Evolutionary conservation across 208 protist genomes (phyloP).

Genomic region (Herpetomonas tarakana): DNA sequence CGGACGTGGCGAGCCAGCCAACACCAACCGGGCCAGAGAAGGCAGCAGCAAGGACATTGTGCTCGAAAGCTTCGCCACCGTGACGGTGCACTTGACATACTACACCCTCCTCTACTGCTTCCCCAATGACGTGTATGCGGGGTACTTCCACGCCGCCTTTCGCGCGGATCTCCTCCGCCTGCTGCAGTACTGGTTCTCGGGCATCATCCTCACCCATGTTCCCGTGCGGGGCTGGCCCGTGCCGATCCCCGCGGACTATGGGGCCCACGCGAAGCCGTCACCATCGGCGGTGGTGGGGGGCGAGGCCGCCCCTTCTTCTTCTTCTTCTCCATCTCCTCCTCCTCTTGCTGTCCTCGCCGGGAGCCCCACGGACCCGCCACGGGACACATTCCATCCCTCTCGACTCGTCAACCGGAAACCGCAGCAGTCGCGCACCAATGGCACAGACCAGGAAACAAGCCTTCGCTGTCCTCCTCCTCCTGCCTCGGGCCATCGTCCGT

Average conservation of each 20-base stretch:
- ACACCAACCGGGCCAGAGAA: too few relatives aligned
- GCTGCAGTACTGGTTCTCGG: slow-evolving; percentile 78
- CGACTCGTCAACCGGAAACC: too few relatives aligned
- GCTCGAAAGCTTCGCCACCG: slow-evolving; percentile 38
- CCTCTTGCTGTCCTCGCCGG: too few relatives aligned
- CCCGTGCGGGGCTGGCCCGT: slow-evolving; percentile 54
- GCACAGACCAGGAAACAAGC: too few relatives aligned
- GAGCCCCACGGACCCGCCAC: slow-evolving; percentile 7
- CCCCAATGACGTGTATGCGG: slow-evolving; percentile 73
- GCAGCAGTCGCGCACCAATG: too few relatives aligned
- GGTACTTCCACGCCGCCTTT: slow-evolving; percentile 61
- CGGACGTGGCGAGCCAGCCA: too few relatives aligned
- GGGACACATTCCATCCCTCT: too few relatives aligned
- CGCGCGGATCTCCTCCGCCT: slow-evolving; percentile 65
- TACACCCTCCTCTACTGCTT: slow-evolving; percentile 71
- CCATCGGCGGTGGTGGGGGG: too few relatives aligned
- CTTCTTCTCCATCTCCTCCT: too few relatives aligned
- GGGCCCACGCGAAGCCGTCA: background rate
- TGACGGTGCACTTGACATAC: slow-evolving; percentile 55
- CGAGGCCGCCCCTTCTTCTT: too few relatives aligned
- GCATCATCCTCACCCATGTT: slow-evolving; percentile 62
- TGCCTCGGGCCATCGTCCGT: too few relatives aligned
- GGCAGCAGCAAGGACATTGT: slow-evolving; percentile 47
- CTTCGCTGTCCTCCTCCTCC: too few relatives aligned
- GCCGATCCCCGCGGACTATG: slow-evolving; percentile 30